A percentile compares a stretch with the other conserved stretches of the same genome.
These are phyloP conservation scores for Cystobasidiopsis lactophilus DNA, from an alignment of 768 basidiomycete species.

Conservation along the genomic window DNA sequence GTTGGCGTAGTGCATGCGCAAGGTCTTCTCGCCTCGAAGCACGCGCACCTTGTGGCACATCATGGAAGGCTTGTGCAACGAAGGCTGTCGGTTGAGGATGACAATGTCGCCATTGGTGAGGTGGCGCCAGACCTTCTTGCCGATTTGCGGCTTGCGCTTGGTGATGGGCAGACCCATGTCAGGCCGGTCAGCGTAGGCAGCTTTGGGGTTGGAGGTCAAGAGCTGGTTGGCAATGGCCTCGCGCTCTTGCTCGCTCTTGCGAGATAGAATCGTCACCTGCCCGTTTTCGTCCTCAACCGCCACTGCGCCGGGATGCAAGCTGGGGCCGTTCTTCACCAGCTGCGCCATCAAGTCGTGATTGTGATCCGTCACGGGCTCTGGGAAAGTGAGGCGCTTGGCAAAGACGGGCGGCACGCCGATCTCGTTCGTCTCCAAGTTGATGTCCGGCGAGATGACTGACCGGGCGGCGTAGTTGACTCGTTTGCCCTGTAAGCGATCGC, in stretches of 20 bases:
- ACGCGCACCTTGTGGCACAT: slow-evolving; percentile 91
- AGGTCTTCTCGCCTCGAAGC: slow-evolving; percentile 87
- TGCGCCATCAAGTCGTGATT: slow-evolving; percentile 76
- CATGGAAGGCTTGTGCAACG: slow-evolving; percentile 97
- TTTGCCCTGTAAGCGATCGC: slow-evolving; percentile 46
- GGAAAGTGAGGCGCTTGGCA: slow-evolving; percentile 85
- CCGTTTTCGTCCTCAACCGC: slow-evolving; percentile 94
- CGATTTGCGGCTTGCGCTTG: slow-evolving; percentile 42
- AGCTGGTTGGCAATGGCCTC: slow-evolving; percentile 90
- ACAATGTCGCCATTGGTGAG: slow-evolving; percentile 82
- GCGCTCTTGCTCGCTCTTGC: slow-evolving; percentile 75
- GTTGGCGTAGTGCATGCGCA: slow-evolving; percentile 98
- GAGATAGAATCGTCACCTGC: slow-evolving; percentile 54
- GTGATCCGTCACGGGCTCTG: slow-evolving; percentile 79
- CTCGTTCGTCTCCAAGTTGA: slow-evolving; percentile 96
- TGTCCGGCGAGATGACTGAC: slow-evolving; percentile 98
- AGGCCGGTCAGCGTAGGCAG: slow-evolving; percentile 8
- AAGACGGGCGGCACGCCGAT: slow-evolving; percentile 97
- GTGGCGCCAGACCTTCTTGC: slow-evolving; percentile 96
- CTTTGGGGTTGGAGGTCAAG: slow-evolving; percentile 39
- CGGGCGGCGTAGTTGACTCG: slow-evolving; percentile 98
- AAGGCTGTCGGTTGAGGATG: slow-evolving; percentile 91
- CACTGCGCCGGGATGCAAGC: slow-evolving; percentile 71
- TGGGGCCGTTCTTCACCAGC: slow-evolving; percentile 73
- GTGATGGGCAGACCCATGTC: slow-evolving; percentile 35